Evolutionary conservation across 371 early-diverging fungal genomes (phyloP).

Genomic region (Synchytrium microbalum): DNA sequence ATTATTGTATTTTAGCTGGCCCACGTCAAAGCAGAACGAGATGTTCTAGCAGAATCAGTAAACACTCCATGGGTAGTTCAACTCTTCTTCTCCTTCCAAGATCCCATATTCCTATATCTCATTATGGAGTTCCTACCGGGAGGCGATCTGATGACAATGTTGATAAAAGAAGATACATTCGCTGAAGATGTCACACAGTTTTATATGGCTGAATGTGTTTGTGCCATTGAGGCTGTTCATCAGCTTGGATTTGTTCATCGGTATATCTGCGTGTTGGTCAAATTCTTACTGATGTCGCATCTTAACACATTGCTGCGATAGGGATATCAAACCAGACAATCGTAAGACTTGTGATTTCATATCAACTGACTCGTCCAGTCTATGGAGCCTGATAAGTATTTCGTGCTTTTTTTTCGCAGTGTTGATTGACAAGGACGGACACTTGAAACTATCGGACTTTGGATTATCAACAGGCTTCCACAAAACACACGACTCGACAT

Average conservation of each 20-base stretch:
- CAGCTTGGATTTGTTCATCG: conserved; percentile 95
- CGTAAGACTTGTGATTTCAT: conserved; percentile 10
- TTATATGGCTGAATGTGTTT: conserved; percentile 95
- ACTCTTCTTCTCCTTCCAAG: conserved; percentile 94
- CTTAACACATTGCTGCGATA: conserved; percentile 8
- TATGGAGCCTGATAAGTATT: conserved; percentile 5
- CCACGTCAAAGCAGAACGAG: conserved; percentile 95
- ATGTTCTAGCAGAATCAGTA: conserved; percentile 86
- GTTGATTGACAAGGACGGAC: conserved; percentile 66
- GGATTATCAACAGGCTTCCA: conserved; percentile 98
- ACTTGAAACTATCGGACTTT: conserved; percentile 89
- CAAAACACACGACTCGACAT: conserved; percentile 88
- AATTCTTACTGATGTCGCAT: no score
- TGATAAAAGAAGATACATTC: conserved; percentile 93
- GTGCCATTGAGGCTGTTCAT: conserved; percentile 94
- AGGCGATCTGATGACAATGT: conserved; percentile 88
- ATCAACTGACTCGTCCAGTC: background rate
- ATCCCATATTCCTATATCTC: conserved; percentile 84
- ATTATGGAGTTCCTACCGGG: conserved; percentile 98
- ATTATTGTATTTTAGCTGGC: conserved; percentile 66
- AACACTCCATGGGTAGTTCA: conserved; percentile 97
- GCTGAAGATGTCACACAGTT: conserved; percentile 94
- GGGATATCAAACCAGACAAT: conserved; percentile 39
- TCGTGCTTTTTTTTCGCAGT: conserved; percentile 16
- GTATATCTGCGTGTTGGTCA: conserved; percentile 32